These are phyloP conservation scores for Yamadazyma phyllophila DNA, from an alignment of 805 yeast species.

Conservation along the genomic window DNA sequence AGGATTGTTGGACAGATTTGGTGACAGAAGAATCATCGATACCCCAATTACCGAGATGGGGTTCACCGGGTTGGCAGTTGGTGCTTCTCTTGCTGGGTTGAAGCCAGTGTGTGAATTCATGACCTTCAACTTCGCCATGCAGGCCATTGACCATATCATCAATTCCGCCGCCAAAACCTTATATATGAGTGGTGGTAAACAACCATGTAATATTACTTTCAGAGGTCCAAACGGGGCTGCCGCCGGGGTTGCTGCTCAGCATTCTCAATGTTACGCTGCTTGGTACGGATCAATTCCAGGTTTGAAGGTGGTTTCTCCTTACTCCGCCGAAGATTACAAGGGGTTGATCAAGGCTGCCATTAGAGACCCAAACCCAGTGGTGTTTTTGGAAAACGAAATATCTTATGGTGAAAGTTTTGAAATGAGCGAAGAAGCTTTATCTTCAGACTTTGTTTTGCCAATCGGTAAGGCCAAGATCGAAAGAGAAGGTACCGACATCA, in stretches of 20 bases:
- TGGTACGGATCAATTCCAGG: conserved; percentile 99
- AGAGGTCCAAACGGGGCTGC: conserved; percentile 99
- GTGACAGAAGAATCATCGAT: conserved; percentile 89
- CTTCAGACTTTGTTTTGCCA: conserved; percentile 88
- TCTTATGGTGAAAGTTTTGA: conserved; percentile 90
- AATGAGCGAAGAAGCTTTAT: conserved; percentile 82
- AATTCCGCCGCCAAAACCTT: conserved; percentile 98
- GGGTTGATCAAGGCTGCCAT: conserved; percentile 95
- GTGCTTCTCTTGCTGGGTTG: conserved; percentile 94
- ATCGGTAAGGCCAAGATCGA: conserved; percentile 95
- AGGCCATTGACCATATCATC: conserved; percentile 96
- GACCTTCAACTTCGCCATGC: conserved; percentile 99
- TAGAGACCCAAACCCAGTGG: conserved; percentile 98
- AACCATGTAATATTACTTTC: conserved; percentile 94
- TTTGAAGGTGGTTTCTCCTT: conserved; percentile 93
- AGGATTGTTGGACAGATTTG: conserved; percentile 92
- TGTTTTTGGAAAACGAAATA: conserved; percentile 93
- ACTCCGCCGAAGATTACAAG: conserved; percentile 91
- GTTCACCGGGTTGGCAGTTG: conserved; percentile 90
- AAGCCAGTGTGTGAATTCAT: conserved; percentile 97
- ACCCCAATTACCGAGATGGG: conserved; percentile 99
- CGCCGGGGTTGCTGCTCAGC: conserved; percentile 99
- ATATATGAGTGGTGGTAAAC: conserved; percentile 99
- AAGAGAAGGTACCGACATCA: conserved; percentile 85
- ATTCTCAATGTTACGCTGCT: conserved; percentile 94